Conservation (phyloP, 2,329 filamentous ascomycete genomes). For the Graphilbum sp. region DNA sequence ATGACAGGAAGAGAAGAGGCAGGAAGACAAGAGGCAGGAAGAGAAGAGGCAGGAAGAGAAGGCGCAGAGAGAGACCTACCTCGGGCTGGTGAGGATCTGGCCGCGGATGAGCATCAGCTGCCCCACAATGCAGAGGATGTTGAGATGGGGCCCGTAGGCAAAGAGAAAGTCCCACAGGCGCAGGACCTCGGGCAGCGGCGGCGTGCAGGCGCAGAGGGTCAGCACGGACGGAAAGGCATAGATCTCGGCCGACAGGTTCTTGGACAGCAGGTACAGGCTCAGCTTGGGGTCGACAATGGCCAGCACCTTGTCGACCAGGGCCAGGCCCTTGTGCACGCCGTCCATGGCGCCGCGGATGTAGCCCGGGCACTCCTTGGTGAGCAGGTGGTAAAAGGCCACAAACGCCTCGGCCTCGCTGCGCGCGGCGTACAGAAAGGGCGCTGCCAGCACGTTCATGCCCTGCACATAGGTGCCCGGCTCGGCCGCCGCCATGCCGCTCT, state of each 20-base stretch:
- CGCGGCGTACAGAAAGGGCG: conserved; percentile 87
- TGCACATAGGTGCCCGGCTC: conserved; percentile 86
- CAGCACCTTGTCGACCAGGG: conserved; percentile 80
- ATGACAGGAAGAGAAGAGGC: too few species aligned
- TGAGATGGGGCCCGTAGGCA: conserved; percentile 86
- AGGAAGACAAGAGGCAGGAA: too few species aligned
- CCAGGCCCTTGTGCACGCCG: conserved; percentile 82
- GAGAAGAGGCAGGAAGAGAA: too few species aligned
- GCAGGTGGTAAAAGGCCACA: conserved; percentile 71
- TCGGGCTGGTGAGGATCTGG: conserved; percentile 66
- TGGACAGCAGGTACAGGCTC: conserved; percentile 65
- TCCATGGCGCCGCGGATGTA: conserved; percentile 96
- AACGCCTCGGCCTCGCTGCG: conserved; percentile 92
- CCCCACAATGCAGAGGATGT: conserved; percentile 90
- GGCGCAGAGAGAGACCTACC: conserved; percentile 32
- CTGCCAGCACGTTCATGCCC: conserved; percentile 96
- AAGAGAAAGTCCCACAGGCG: conserved; percentile 95
- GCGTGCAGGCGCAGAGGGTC: conserved; percentile 89
- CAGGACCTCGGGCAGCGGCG: conserved; percentile 82
- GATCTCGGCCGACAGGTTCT: conserved; percentile 80
- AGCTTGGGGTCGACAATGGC: conserved; percentile 84
- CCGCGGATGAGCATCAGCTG: conserved; percentile 81
- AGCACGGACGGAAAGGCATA: conserved; percentile 94
- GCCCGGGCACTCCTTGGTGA: conserved; percentile 76
- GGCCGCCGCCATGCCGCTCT: conserved; percentile 32